These are phyloP conservation scores for Fusarium sp. DNA, from an alignment of 2,329 filamentous ascomycete genomes.

Conservation along the genomic window DNA sequence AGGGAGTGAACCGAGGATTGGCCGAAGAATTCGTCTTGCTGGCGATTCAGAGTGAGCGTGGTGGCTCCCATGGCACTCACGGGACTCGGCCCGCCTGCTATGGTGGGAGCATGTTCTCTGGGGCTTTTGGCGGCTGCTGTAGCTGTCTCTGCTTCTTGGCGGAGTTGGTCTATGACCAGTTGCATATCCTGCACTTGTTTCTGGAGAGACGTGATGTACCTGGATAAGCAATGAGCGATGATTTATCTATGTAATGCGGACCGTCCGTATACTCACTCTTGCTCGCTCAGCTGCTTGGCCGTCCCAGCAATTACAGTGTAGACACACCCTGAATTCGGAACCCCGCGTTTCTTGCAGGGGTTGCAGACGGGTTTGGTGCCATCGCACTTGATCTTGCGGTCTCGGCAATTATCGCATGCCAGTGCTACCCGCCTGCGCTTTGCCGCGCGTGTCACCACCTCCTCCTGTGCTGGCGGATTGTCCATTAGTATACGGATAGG, in stretches of 20 bases:
- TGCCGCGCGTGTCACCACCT: not conserved
- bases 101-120: not conserved
- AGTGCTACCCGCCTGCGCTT: constrained; percentile 18
- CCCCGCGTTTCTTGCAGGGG: constrained; percentile 11
- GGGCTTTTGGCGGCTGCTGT: not conserved
- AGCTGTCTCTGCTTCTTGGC: not conserved
- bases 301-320: not conserved
- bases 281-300: not conserved
- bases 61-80: constrained; percentile 23
- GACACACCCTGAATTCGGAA: not conserved
- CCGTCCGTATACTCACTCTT: not conserved
- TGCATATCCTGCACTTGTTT: constrained; percentile 17
- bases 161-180: constrained; percentile 5
- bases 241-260: not conserved
- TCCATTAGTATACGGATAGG: no score
- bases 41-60: not conserved
- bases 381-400: constrained; percentile 18
- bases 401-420: constrained; percentile 17
- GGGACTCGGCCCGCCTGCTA: not conserved
- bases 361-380: constrained; percentile 8
- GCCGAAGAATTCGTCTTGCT: not conserved
- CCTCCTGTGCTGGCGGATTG: not conserved
- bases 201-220: not conserved
- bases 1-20: constrained; percentile 15
- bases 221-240: not conserved